Percentiles rank a stretch among this genome's conserved stretches.
phyloP scores from a whole-genome alignment of 2,329 filamentous ascomycete genomes.

The Sarocladium oryzae region DNA sequence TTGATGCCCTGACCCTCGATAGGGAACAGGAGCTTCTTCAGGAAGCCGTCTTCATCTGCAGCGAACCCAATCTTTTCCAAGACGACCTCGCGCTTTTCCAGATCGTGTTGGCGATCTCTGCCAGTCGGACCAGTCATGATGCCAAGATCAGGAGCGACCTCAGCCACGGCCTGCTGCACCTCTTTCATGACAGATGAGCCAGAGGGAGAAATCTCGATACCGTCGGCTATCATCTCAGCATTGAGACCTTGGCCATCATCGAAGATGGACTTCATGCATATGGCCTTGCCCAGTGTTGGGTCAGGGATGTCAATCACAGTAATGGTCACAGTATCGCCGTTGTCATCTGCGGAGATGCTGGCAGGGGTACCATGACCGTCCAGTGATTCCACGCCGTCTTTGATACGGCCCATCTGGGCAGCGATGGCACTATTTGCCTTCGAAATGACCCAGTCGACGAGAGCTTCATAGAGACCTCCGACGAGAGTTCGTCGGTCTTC shows the following conservation, averaged over 20 bases:
- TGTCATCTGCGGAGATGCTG: slow-evolving; percentile 63
- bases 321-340: slow-evolving; percentile 78
- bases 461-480: slow-evolving; percentile 81
- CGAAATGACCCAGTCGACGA: slow-evolving; percentile 89
- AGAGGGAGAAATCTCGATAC: slow-evolving; percentile 65
- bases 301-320: slow-evolving; percentile 82
- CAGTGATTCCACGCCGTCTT: slow-evolving; percentile 59
- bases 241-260: slow-evolving; percentile 93
- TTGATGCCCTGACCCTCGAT: slow-evolving; percentile 70
- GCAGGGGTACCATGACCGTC: slow-evolving; percentile 57
- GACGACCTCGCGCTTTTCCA: slow-evolving; percentile 75
- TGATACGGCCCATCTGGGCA: slow-evolving; percentile 62
- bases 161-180: slow-evolving; percentile 74
- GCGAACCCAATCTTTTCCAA: slow-evolving; percentile 84
- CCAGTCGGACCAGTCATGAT: slow-evolving; percentile 61
- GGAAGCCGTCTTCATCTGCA: slow-evolving; percentile 73
- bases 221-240: slow-evolving; percentile 93
- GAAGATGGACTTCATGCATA: slow-evolving; percentile 86
- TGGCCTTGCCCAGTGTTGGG: slow-evolving; percentile 73
- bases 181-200: slow-evolving; percentile 82
- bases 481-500: slow-evolving; percentile 79
- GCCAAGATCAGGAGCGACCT: slow-evolving; percentile 72
- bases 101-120: slow-evolving; percentile 67
- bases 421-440: slow-evolving; percentile 85
- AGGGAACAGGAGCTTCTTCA: slow-evolving; percentile 77